A percentile compares a stretch with the other conserved stretches of the same genome.
Evolutionary conservation across 176 grass and related monocot genomes (phyloP).

Genomic region (Aegilops longissima): DNA sequence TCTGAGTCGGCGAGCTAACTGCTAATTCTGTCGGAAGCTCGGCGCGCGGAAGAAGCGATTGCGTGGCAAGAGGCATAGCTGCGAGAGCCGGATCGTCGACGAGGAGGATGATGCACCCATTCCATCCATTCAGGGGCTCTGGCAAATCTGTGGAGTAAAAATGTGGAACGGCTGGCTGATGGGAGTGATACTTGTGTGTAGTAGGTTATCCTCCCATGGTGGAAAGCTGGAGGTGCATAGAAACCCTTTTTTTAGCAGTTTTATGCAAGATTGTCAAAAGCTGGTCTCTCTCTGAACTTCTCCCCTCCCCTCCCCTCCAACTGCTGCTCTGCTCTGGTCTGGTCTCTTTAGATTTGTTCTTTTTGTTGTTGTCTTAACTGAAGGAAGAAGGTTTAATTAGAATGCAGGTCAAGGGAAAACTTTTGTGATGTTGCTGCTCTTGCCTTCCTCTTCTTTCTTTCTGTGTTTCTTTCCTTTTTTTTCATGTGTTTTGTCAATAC

Average conservation of each 20-base stretch:
- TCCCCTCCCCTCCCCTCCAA: no score
- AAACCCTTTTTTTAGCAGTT: conserved; percentile 36
- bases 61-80: background rate
- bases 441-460: background rate
- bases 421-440: conserved; percentile 16
- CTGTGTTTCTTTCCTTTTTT: background rate
- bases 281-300: background rate
- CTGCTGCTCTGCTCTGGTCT: no score
- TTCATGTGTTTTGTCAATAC: background rate
- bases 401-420: conserved; percentile 46
- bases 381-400: conserved; percentile 47
- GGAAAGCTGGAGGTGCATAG: conserved; percentile 49
- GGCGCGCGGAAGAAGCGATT: background rate
- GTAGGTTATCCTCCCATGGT: conserved; percentile 52
- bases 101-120: background rate
- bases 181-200: conserved; percentile 54
- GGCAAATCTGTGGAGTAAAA: background rate
- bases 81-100: background rate
- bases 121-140: conserved; percentile 15
- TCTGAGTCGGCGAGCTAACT: background rate
- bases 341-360: conserved; percentile 28
- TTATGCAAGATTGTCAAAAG: conserved; percentile 43
- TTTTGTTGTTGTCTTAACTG: conserved; percentile 41
- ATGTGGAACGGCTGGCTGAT: conserved; percentile 28
- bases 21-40: conserved; percentile 16